Percentiles rank a stretch among this genome's conserved stretches.
Evolutionary conservation across 2,329 filamentous ascomycete genomes (phyloP).

Genomic region (Fusarium sacchari): DNA sequence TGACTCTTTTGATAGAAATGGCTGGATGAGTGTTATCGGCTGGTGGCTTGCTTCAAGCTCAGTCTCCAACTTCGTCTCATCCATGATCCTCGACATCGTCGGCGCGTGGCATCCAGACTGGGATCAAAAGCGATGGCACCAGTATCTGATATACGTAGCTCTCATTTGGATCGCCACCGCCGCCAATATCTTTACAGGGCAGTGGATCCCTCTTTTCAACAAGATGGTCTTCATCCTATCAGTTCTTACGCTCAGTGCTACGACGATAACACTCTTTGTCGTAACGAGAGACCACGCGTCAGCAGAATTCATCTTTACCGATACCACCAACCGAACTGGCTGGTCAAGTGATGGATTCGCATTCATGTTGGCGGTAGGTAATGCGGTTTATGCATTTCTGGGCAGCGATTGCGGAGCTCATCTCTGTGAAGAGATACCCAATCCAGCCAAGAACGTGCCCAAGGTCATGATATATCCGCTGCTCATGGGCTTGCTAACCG

Average conservation of each 20-base stretch:
- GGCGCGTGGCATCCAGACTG: constrained; percentile 58
- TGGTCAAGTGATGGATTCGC: constrained; percentile 31
- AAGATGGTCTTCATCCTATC: constrained; percentile 28
- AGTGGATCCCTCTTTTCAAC: constrained; percentile 31
- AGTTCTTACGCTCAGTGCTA: constrained; percentile 6
- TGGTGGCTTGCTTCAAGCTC: constrained; percentile 38
- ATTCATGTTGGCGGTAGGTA: constrained; percentile 24
- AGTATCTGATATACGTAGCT: constrained; percentile 74
- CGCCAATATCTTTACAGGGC: constrained; percentile 67
- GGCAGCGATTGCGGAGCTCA: constrained; percentile 39
- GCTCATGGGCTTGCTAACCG: constrained; percentile 34
- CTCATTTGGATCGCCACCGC: constrained; percentile 67
- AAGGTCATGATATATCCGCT: constrained; percentile 36
- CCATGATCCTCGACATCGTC: constrained; percentile 35
- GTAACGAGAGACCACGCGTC: constrained; percentile 15
- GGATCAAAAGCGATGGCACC: constrained; percentile 68
- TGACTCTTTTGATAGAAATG: neutral
- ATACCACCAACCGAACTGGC: constrained; percentile 14
- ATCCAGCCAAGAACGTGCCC: constrained; percentile 38
- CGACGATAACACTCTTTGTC: constrained; percentile 18
- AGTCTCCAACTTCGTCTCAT: constrained; percentile 37
- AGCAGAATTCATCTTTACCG: constrained; percentile 19
- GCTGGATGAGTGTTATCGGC: constrained; percentile 34
- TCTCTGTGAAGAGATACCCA: constrained; percentile 39
- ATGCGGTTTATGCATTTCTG: constrained; percentile 33